Evolutionary conservation across 1,284 basidiomycete species (phyloP), one percentile per base, ranked within the genome.

Genomic region (Afroboletus lepidellus): DNA sequence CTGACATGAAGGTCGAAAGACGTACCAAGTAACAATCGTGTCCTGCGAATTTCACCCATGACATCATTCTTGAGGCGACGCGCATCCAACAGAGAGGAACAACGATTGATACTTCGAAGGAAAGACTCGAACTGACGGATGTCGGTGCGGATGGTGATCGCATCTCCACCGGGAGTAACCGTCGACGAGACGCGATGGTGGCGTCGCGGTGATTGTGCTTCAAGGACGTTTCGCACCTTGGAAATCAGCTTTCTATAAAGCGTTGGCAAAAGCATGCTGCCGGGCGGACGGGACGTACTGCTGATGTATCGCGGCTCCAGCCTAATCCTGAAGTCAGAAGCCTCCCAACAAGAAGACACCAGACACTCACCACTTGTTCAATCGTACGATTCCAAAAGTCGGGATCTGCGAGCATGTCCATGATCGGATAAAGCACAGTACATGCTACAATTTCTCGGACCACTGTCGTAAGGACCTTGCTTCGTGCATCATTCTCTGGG

Each of bases 351-450:
- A 13, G 12, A 41, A 18, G 33, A 20, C 25, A 23, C 11, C 25
- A 33, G 45, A 24, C 32, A 77, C 86, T 69, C 70, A 91, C 91
- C 71, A 92, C 80, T 72, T 94, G 87, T 67, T 98, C 94, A 48
- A 98, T 90, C 42, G 85, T 81, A 50, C 85, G 78, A 72, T 98
- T 98, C 93, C 94, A 98, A 60, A 97, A 97, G 69, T 98, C 96
- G 16, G 94, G 91, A 66, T 98, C 95, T 45, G 90, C 81, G 41
- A 98, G 66, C 85, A 95, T 90, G 50, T 98, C 92, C 75, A 98
- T 87, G 50, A 96, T 70, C 3, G 95, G 93, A 62, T 89, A 84
- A 29, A 98, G 67, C 6, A 97, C 83, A 2, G 87, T 76, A 62
- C 92, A 95, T 6, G 90, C 82, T 3, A 90, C 74, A 59, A 98